Conservation (phyloP, 1,284 basidiomycete genomes). For the Sporisorium reilianum region DNA sequence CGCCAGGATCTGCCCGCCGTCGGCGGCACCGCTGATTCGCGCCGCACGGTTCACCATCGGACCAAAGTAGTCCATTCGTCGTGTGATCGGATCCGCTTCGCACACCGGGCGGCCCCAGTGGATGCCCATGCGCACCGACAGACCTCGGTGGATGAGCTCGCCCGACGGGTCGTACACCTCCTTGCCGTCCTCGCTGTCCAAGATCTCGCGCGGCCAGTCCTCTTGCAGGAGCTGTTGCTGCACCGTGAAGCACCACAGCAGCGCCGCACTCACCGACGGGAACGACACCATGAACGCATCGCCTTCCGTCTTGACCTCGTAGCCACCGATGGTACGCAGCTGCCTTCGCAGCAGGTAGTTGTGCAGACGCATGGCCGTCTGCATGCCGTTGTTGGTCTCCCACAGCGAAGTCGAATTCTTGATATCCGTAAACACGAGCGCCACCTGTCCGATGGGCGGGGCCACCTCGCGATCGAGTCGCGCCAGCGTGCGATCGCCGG, state of each 20-base stretch:
- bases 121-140: conserved; percentile 97
- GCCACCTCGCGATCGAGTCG: conserved; percentile 83
- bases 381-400: conserved; percentile 98
- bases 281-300: conserved; percentile 99
- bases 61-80: conserved; percentile 84
- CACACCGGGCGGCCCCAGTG: conserved; percentile 93
- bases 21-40: conserved; percentile 84
- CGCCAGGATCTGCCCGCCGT: conserved; percentile 94
- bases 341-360: conserved; percentile 88
- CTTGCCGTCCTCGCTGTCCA: conserved; percentile 91
- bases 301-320: conserved; percentile 99
- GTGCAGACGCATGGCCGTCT: conserved; percentile 91
- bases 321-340: conserved; percentile 91
- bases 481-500: conserved; percentile 71
- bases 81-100: conserved; percentile 91
- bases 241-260: conserved; percentile 92
- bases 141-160: conserved; percentile 83
- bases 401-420: conserved; percentile 96
- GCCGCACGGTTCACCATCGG: conserved; percentile 76
- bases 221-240: conserved; percentile 87
- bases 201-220: conserved; percentile 92
- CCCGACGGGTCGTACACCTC: conserved; percentile 80
- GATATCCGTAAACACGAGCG: conserved; percentile 98
- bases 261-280: conserved; percentile 84
- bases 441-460: conserved; percentile 88